Conservation (phyloP, 2,329 filamentous ascomycete genomes). For the Cordyceps farinosa region DNA sequence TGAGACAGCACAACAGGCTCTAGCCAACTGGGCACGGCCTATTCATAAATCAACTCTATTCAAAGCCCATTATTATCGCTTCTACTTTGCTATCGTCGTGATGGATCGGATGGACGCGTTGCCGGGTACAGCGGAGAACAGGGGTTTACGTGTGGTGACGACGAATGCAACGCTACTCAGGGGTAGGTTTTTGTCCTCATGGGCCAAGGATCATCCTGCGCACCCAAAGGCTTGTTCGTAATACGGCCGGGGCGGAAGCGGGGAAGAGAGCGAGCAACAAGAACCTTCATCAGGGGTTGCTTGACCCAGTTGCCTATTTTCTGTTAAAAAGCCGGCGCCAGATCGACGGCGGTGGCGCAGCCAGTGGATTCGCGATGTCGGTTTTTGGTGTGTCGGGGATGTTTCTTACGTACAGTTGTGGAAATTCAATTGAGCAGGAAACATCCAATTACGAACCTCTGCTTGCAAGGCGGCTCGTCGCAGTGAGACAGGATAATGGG, state of each 20-base stretch:
- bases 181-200: background rate
- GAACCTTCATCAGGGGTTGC: background rate
- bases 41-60: no score
- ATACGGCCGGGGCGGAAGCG: background rate
- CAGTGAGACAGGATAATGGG: no score
- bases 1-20: background rate
- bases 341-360: conserved; percentile 7
- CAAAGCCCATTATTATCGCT: no score
- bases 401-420: no score
- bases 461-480: no score
- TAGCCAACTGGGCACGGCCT: no score
- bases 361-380: background rate
- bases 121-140: background rate
- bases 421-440: no score
- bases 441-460: no score
- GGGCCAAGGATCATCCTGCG: background rate
- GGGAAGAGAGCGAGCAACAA: background rate
- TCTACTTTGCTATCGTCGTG: no score
- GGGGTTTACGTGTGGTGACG: background rate
- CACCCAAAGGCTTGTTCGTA: background rate
- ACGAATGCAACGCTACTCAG: background rate
- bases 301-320: background rate
- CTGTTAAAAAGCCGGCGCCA: background rate
- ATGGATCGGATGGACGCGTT: background rate
- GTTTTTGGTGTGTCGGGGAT: background rate